Percentiles rank a stretch among this genome's conserved stretches.
Evolutionary conservation across 306 rosid species (phyloP).

Genomic region (Sphenostylis stenocarpa): DNA sequence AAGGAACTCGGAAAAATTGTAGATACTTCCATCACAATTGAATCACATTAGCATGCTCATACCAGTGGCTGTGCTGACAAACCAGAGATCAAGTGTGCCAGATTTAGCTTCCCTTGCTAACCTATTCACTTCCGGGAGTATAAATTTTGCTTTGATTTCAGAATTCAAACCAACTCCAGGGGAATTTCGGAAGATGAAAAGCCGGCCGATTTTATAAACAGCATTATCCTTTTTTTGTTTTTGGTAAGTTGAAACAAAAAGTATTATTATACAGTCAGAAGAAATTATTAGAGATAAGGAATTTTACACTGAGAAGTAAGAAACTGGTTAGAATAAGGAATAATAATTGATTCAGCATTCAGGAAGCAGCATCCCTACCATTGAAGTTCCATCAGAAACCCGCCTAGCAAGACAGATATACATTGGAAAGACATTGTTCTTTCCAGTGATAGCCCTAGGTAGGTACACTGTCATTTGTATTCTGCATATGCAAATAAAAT

Average conservation of each 20-base stretch:
- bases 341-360: not conserved
- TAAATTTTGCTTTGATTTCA: constrained; percentile 63
- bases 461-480: constrained; percentile 66
- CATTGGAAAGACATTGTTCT: constrained; percentile 59
- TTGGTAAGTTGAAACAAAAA: not conserved
- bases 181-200: constrained; percentile 48
- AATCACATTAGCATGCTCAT: constrained; percentile 22
- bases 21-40: constrained; percentile 15
- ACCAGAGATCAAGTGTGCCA: constrained; percentile 57
- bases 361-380: constrained; percentile 44
- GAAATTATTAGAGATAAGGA: constrained; percentile 3
- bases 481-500: constrained; percentile 45
- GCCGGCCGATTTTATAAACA: constrained; percentile 62
- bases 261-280: not conserved
- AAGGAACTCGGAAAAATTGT: not conserved
- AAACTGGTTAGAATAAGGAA: not conserved
- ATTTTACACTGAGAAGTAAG: not conserved
- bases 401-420: constrained; percentile 64
- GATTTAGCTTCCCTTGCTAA: constrained; percentile 69
- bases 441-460: constrained; percentile 35
- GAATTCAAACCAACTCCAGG: constrained; percentile 44
- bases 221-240: constrained; percentile 47
- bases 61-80: constrained; percentile 71
- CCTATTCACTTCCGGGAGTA: constrained; percentile 72
- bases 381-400: constrained; percentile 50